Base-by-base conservation (phyloP, 2,329 filamentous ascomycete species). In the Tolypocladium album region DNA sequence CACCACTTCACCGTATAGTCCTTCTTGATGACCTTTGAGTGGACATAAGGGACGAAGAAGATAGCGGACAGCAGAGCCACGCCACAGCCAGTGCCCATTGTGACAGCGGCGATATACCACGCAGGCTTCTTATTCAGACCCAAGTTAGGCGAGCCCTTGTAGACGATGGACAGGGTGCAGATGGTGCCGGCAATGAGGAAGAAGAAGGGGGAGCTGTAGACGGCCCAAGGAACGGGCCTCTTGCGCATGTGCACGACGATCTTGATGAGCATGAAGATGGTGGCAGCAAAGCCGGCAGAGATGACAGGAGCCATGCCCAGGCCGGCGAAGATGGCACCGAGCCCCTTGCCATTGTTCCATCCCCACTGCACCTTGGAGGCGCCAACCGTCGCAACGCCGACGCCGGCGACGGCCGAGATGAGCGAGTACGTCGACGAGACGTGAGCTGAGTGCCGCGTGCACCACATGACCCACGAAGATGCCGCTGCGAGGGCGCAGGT, bases 381-480 rank as follows among this genome's bases (percentile, higher is more conserved):
- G 31, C 85, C 86, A 58, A 81, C 84, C 3, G 83, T 82, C 0
- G 86, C 86, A 64, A 88, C 81, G 72, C 85, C 86, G 47, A 88
- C 85, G 72, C 85, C 85, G 57, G 83, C 84, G 39, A 89, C 79
- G 58, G 85, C 80, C 1, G 84, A 87, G 69, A 88, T 81, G 59
- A 88, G 80, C 0, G 85, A 87, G 77, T 88, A 87, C 34, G 85
- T 88, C 1, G 86, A 87, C 0, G 85, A 88, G 65, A 88, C 85
- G 73, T 88, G 88, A 61, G 86, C 85, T 4, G 84, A 88, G 78
- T 89, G 79, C 53, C 80, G 78, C 1, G 87, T 90, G 72, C 87
- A 90, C 86, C 86, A 90, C 86, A 89, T 90, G 58, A 91, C 86
- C 87, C 87, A 90, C 4, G 80, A 77, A 1, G 86, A 84, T 52